phyloP scores from a whole-genome alignment of 2,329 filamentous ascomycete species.

The Penicillium sp. region DNA sequence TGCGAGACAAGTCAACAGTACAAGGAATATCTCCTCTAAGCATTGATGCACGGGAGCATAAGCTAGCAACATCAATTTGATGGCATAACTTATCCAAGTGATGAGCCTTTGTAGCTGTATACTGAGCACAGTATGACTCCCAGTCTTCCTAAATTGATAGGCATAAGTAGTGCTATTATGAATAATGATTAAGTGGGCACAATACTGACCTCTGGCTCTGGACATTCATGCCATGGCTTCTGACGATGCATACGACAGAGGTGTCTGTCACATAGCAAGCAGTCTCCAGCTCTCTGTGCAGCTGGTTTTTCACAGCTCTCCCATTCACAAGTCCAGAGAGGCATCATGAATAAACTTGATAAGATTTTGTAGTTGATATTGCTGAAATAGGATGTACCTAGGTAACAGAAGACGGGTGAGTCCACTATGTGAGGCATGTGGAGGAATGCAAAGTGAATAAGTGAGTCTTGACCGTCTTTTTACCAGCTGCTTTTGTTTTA shows the following conservation, averaged over 20 bases:
- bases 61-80: constrained; percentile 1
- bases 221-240: constrained; percentile 1
- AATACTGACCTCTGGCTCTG: neutral
- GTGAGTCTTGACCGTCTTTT: too few species aligned
- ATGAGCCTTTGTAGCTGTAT: constrained; percentile 1
- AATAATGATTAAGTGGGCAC: neutral
- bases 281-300: constrained; percentile 3
- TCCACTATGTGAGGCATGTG: too few species aligned
- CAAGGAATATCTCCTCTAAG: constrained; percentile 1
- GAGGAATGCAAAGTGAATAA: too few species aligned
- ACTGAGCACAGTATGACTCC: constrained; percentile 6
- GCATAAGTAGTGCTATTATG: neutral
- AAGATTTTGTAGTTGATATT: too few species aligned
- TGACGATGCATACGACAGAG: constrained; percentile 4
- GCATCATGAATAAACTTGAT: neutral
- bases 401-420: too few species aligned
- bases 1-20: neutral
- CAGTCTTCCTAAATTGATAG: neutral
- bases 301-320: constrained; percentile 1
- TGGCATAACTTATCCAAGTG: constrained; percentile 3
- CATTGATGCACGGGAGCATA: neutral
- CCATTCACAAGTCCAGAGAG: constrained; percentile 1
- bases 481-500: too few species aligned
- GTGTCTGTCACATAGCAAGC: constrained; percentile 4
- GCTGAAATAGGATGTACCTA: too few species aligned